Evolutionary conservation across 306 rosid genomes (phyloP).

Genomic region (Rosa multiflora): DNA sequence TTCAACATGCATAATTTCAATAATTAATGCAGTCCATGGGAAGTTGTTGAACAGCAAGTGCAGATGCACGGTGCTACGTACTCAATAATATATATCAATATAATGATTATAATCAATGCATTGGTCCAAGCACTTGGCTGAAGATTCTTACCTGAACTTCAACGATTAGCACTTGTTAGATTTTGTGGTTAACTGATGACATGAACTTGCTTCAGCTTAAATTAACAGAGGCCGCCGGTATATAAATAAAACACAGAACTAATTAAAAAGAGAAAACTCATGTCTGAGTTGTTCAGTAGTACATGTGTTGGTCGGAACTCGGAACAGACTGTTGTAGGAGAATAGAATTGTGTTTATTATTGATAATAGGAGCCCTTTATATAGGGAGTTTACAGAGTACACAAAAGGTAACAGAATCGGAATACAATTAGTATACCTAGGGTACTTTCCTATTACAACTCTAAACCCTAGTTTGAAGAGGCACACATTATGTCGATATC

Average conservation of each 20-base stretch:
- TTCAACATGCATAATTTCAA: too few relatives aligned
- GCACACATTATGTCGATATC: too few relatives aligned
- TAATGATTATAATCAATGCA: not conserved
- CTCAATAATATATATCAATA: not conserved
- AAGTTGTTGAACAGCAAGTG: not conserved
- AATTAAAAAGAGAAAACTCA: not conserved
- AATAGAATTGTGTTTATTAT: too few relatives aligned
- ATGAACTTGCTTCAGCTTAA: not conserved
- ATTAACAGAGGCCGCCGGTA: not conserved
- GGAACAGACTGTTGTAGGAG: too few relatives aligned
- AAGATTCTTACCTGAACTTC: constrained; percentile 1
- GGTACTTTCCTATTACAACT: too few relatives aligned
- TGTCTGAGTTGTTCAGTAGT: not conserved
- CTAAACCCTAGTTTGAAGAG: too few relatives aligned
- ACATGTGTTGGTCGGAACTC: not conserved
- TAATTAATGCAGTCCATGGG: not conserved
- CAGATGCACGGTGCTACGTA: not conserved
- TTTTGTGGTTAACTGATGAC: not conserved
- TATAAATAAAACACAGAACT: not conserved
- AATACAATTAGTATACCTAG: too few relatives aligned
- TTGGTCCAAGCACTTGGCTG: not conserved
- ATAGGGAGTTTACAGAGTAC: too few relatives aligned
- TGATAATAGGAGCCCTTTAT: too few relatives aligned
- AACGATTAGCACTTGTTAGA: not conserved
- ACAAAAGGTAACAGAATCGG: too few relatives aligned